Base-by-base conservation (phyloP, 495 filamentous ascomycete genomes). In the Cercophora sp. region DNA sequence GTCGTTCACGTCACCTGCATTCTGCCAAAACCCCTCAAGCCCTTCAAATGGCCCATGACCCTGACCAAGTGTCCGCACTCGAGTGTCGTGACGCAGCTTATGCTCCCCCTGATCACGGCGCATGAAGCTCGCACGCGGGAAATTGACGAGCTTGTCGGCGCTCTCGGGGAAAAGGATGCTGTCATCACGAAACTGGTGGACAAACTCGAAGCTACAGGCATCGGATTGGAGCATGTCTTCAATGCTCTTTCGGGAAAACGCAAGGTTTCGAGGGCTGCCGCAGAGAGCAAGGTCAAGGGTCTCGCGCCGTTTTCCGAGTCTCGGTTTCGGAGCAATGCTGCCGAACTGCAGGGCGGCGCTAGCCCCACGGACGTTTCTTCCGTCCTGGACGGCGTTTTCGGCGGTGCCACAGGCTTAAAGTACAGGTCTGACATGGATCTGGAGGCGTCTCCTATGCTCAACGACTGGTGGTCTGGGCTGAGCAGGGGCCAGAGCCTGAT, bases 151-250 rank as follows among this genome's bases (percentile, higher is more conserved):
- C 76, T 96, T 1, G 57, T 85, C 20, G 64, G 76, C 6, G 73
- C 75, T 20, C 60, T 96, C 8, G 76, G 74, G 52, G 83, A 91
- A 27, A 96, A 96, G 67, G 91, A 96, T 65, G 79, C 73, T 58
- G 78, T 89, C 15, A 87, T 96, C 51, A 72, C 76, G 15, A 87
- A 84, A 52, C 61, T 96, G 19, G 71, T 88, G 8, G 89, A 94
- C 64, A 89, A 88, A 58, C 71, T 93, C n/a, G 86, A 89, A 51
- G 71, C 80, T 0, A 78, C 82, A 39, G 80, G 84, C 1, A 75
- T 80, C 1, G 86, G 90, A 24, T 67, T 92, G 4, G 80, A 81
- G 11, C 73, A 79, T 19, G 75, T 91, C 2, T 89, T 95, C 68
- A 86, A 85, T 13, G 77, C 81, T 13, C 77, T 82, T 16, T 73